Conservation (phyloP, 805 yeast species). For the Lipomyces orientalis region DNA sequence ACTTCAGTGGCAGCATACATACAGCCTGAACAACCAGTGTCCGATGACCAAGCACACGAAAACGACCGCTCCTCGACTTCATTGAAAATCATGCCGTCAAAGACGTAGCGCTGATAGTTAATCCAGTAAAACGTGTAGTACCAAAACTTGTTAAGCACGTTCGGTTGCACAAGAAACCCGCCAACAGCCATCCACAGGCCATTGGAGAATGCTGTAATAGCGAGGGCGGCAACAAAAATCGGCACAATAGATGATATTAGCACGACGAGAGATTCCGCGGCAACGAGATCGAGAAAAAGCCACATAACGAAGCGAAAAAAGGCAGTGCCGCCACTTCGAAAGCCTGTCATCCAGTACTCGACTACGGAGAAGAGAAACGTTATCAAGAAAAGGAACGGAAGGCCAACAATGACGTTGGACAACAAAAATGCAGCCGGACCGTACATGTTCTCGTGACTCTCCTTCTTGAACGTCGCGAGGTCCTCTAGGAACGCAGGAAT, state of each 20-base stretch:
- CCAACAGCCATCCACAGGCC: constrained; percentile 55
- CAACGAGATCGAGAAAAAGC: constrained; percentile 50
- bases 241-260: constrained; percentile 48
- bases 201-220: constrained; percentile 51
- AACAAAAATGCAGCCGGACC: constrained; percentile 49
- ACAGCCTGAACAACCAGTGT: constrained; percentile 45
- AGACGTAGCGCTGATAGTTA: constrained; percentile 51
- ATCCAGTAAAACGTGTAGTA: constrained; percentile 52
- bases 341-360: constrained; percentile 49
- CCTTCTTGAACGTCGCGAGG: constrained; percentile 44
- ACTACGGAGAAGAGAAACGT: constrained; percentile 46
- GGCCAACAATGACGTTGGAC: constrained; percentile 48
- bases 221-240: constrained; percentile 49
- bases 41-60: constrained; percentile 41
- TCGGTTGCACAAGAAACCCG: constrained; percentile 47
- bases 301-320: constrained; percentile 49
- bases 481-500: constrained; percentile 51
- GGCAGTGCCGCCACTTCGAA: constrained; percentile 44
- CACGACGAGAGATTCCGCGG: constrained; percentile 52
- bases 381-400: constrained; percentile 49
- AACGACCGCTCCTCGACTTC: constrained; percentile 45
- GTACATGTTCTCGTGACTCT: constrained; percentile 49
- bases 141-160: constrained; percentile 49
- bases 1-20: constrained; percentile 45
- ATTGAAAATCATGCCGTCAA: constrained; percentile 54